Conservation (phyloP, 1,284 basidiomycete species). For the Mycosarcoma mackinlayi region DNA sequence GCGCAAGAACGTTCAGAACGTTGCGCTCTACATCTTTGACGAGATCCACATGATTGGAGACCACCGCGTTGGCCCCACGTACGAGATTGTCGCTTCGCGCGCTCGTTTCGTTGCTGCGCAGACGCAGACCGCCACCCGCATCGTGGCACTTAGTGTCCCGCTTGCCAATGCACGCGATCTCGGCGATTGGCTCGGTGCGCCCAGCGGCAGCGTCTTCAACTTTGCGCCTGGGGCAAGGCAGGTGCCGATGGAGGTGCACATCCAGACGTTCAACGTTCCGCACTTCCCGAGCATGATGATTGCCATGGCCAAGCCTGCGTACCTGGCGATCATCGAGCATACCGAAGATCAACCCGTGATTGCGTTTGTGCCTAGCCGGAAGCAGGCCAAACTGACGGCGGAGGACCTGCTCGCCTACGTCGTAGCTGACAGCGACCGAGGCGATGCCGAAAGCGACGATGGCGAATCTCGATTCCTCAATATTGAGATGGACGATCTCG, state of each 20-base stretch:
- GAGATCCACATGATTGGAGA: constrained; percentile 90
- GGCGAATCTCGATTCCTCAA: constrained; percentile 86
- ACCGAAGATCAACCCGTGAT: constrained; percentile 87
- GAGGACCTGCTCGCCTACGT: constrained; percentile 92
- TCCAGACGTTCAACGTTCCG: constrained; percentile 93
- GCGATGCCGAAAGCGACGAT: constrained; percentile 65
- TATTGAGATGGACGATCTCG: constrained; percentile 83
- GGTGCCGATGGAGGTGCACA: constrained; percentile 94
- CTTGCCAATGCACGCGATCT: constrained; percentile 95
- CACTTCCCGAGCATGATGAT: constrained; percentile 99
- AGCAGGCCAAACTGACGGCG: constrained; percentile 91
- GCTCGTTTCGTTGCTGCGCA: constrained; percentile 96
- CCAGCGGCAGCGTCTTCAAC: constrained; percentile 90
- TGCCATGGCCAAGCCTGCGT: constrained; percentile 98
- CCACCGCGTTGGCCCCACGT: constrained; percentile 90
- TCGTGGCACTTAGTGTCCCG: constrained; percentile 92
- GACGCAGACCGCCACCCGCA: constrained; percentile 87
- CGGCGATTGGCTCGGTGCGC: constrained; percentile 97
- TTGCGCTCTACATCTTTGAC: constrained; percentile 92
- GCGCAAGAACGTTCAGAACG: constrained; percentile 93
- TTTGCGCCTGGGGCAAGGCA: constrained; percentile 95
- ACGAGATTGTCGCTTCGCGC: constrained; percentile 93
- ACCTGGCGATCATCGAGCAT: constrained; percentile 90
- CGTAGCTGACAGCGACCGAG: constrained; percentile 77
- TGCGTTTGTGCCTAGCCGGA: constrained; percentile 90